phyloP scores from a whole-genome alignment of 805 yeast genomes.

The Candida piceae region DNA sequence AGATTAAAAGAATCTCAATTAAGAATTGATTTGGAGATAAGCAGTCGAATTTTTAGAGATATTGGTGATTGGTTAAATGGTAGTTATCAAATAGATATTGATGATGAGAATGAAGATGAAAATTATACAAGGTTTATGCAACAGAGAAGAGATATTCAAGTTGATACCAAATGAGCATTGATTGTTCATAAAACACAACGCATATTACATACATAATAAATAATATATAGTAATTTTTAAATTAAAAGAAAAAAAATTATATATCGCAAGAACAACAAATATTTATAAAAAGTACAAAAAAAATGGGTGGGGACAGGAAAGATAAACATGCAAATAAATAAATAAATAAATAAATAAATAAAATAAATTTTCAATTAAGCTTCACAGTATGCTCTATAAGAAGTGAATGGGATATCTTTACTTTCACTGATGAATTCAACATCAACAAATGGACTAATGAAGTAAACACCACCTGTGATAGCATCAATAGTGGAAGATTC shows the following conservation, averaged over 20 bases:
- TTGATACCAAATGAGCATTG: too few relatives aligned
- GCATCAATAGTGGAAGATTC: slow-evolving; percentile 40
- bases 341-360: neutral
- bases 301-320: too few relatives aligned
- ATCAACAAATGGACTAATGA: slow-evolving; percentile 72
- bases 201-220: too few relatives aligned
- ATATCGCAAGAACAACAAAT: too few relatives aligned
- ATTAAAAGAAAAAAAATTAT: too few relatives aligned
- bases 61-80: slow-evolving; percentile 60
- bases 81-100: slow-evolving; percentile 34
- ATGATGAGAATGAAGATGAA: slow-evolving; percentile 27
- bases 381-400: slow-evolving; percentile 90
- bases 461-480: slow-evolving; percentile 74
- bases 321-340: neutral
- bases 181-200: too few relatives aligned
- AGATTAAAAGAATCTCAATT: slow-evolving; percentile 58
- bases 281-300: too few relatives aligned
- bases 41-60: slow-evolving; percentile 57
- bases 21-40: slow-evolving; percentile 49
- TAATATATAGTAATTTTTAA: too few relatives aligned
- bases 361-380: slow-evolving; percentile 31
- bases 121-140: slow-evolving; percentile 11
- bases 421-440: slow-evolving; percentile 53
- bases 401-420: slow-evolving; percentile 48
- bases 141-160: slow-evolving; percentile 7